Base-by-base conservation (phyloP, 2,329 filamentous ascomycete species). In the Botrytis fabae region DNA sequence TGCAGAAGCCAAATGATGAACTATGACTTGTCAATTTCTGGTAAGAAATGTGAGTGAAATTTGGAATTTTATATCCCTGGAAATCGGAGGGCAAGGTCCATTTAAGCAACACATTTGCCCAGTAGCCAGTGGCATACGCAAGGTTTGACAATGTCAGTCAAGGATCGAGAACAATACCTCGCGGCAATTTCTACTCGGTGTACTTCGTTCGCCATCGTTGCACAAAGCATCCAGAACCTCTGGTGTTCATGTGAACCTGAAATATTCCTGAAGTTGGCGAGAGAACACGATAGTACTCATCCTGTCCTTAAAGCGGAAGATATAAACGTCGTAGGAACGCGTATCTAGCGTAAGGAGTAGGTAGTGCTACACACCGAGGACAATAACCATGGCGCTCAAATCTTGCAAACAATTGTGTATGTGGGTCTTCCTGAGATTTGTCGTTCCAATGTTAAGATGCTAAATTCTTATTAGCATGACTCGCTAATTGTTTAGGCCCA, bases 401-500 rank as follows among this genome's bases (percentile, higher is more conserved):
- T 32, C 51, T 54, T 54, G 35, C 46, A 35, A 70, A 40, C 28
- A 48, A 70, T 61, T 40, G 32, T 18, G 28, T n/a, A 57, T 28
- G n/a, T 57, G 7, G 18, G 8, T 38, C 38, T 35, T n/a, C 25
- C 46, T 18, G 40, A 44, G 25, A 28, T 48, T 70, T 18, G 12
- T 46, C 35, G 63, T 65, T 35, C 35, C 40, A 46, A 44, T 18
- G n/a, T 20, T 5, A 14, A 61, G 38, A 44, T 16, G 25, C 70
- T 60, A 72, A 72, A 28, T 46, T 72, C 28, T 66, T 72, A 40
- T 66, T 72, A 40, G 46, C 20, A 35, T 38, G 38, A 2, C 28
- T 72, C 70, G 70, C 70, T 72, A 72, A 72, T 54, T 18, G 22
- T 40, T 72, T 20, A 38, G 14, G 32, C 16, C 44, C 64, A n/a